These are phyloP conservation scores for Rhodotorula sp. DNA, from an alignment of 1,284 basidiomycete species.

Conservation along the genomic window DNA sequence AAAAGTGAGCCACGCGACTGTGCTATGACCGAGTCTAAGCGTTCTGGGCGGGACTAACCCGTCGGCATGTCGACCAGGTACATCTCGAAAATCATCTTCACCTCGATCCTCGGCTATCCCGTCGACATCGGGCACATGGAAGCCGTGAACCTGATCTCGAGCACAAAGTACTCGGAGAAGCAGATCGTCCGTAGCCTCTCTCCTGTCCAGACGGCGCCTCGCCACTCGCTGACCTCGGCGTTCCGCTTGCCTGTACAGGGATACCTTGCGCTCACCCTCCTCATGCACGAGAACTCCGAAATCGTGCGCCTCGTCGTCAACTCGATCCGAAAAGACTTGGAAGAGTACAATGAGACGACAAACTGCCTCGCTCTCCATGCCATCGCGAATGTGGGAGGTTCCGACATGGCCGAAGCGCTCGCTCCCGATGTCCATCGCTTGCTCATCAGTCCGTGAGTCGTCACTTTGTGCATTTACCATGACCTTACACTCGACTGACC, in stretches of 20 bases:
- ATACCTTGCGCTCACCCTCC: slow-evolving; percentile 91
- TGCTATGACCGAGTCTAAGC: neutral
- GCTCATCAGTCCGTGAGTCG: slow-evolving; percentile 85
- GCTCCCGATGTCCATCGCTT: slow-evolving; percentile 89
- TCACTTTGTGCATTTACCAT: neutral
- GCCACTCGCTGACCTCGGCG: neutral
- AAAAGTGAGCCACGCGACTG: slow-evolving; percentile 65
- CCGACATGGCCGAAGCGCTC: slow-evolving; percentile 96
- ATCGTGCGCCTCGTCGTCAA: slow-evolving; percentile 94
- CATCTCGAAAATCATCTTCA: slow-evolving; percentile 94
- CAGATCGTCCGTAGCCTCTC: slow-evolving; percentile 73
- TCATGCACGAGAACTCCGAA: slow-evolving; percentile 99
- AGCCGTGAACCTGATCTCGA: slow-evolving; percentile 95
- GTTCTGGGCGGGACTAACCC: slow-evolving; percentile 6
- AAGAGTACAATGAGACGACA: slow-evolving; percentile 89
- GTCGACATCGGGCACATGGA: slow-evolving; percentile 99
- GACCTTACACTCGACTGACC: neutral
- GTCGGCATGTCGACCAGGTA: slow-evolving; percentile 58
- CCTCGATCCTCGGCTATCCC: slow-evolving; percentile 97
- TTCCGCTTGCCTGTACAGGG: slow-evolving; percentile 58
- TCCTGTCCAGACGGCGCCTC: neutral
- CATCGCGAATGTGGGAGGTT: slow-evolving; percentile 95
- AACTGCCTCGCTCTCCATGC: slow-evolving; percentile 97
- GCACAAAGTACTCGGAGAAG: slow-evolving; percentile 95
- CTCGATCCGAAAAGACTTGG: slow-evolving; percentile 94